A percentile compares a stretch with the other conserved stretches of the same genome.
These are phyloP conservation scores for Leccinellum albellum DNA, from an alignment of 768 basidiomycete species.

Conservation along the genomic window DNA sequence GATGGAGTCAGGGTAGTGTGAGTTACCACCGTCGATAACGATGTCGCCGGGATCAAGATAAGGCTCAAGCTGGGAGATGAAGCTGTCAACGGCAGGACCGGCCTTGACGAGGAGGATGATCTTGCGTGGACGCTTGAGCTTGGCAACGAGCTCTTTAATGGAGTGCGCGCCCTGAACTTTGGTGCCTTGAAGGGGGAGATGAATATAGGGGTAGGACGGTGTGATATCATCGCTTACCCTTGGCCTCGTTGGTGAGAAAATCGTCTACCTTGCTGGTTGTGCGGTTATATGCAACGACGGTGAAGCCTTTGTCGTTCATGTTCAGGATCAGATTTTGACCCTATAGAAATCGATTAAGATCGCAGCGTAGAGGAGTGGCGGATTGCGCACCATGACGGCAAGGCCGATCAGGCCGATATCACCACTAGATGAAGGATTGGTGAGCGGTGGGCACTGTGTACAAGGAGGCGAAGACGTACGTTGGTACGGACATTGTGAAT, in stretches of 20 bases:
- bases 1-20: slow-evolving; percentile 97
- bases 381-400: slow-evolving; percentile 87
- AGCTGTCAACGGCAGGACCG: slow-evolving; percentile 91
- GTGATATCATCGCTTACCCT: slow-evolving; percentile 60
- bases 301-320: slow-evolving; percentile 99
- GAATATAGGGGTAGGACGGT: slow-evolving; percentile 18
- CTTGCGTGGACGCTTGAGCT: slow-evolving; percentile 94
- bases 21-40: slow-evolving; percentile 99
- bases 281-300: slow-evolving; percentile 94
- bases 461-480: slow-evolving; percentile 39
- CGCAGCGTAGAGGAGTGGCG: slow-evolving; percentile 12
- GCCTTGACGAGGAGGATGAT: slow-evolving; percentile 99
- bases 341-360: slow-evolving; percentile 36
- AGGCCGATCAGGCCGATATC: slow-evolving; percentile 98
- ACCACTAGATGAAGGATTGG: slow-evolving; percentile 51
- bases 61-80: slow-evolving; percentile 86
- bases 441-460: slow-evolving; percentile 15
- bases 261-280: slow-evolving; percentile 93
- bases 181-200: slow-evolving; percentile 57
- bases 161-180: slow-evolving; percentile 94
- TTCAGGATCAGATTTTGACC: slow-evolving; percentile 97
- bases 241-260: slow-evolving; percentile 96
- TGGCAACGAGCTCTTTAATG: slow-evolving; percentile 82
- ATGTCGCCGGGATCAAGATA: slow-evolving; percentile 95
- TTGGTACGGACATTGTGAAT: slow-evolving; percentile 42